Percentiles rank a stretch among this genome's conserved stretches.
phyloP scores from a whole-genome alignment of 2,329 filamentous ascomycete species.

The Fusarium sp. region DNA sequence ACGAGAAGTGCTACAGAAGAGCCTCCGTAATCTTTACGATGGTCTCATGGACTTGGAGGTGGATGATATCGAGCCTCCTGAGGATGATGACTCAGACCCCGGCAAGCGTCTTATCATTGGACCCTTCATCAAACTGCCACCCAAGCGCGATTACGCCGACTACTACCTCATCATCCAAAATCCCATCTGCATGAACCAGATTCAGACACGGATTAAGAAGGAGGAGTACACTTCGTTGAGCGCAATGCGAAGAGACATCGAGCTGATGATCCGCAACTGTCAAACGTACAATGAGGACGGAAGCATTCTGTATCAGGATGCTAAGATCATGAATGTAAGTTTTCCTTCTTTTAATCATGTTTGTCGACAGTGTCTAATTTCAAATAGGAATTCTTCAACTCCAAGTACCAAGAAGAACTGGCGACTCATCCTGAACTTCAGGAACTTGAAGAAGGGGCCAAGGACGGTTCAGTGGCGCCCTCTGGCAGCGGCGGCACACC shows the following conservation, averaged over 20 bases:
- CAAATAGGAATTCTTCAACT: constrained; percentile 66
- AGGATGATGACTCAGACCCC: constrained; percentile 67
- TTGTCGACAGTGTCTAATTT: constrained; percentile 49
- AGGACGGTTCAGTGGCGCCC: constrained; percentile 57
- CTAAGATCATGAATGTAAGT: constrained; percentile 87
- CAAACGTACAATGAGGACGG: constrained; percentile 97
- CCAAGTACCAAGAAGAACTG: constrained; percentile 64
- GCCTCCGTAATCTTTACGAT: constrained; percentile 81
- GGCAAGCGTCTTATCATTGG: constrained; percentile 86
- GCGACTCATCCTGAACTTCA: constrained; percentile 65
- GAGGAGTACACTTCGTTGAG: constrained; percentile 87
- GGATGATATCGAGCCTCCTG: constrained; percentile 71
- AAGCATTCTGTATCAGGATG: constrained; percentile 91
- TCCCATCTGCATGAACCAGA: constrained; percentile 96
- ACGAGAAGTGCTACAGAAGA: constrained; percentile 81
- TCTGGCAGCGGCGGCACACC: constrained; percentile 73
- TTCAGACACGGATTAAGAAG: constrained; percentile 94
- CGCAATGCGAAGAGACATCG: constrained; percentile 85
- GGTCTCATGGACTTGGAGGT: constrained; percentile 86
- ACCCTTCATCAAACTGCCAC: constrained; percentile 91
- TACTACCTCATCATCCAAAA: constrained; percentile 94
- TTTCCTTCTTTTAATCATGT: not conserved
- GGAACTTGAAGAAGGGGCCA: constrained; percentile 63
- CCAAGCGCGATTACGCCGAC: constrained; percentile 89
- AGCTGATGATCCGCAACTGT: constrained; percentile 88